Evolutionary conservation across 148 eudicot species (phyloP), one percentile per base, ranked within the genome.

Genomic region (Linanthus parryae): DNA sequence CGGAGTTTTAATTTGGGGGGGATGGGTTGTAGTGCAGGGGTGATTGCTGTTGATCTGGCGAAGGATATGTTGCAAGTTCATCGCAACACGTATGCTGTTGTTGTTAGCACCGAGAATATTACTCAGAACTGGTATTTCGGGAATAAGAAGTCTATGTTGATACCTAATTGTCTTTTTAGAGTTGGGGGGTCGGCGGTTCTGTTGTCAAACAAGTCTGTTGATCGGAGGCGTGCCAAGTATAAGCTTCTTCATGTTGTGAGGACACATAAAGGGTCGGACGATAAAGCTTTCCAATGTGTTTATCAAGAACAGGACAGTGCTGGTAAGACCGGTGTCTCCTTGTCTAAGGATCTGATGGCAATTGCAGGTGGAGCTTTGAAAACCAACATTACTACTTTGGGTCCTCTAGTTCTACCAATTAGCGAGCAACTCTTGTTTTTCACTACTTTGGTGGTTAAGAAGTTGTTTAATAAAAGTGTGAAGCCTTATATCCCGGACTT

Each of bases 61-160:
- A 81, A 65, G 36, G 88, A 81, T 35, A 42, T 81, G 38, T 52
- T 81, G 21, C 88, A 72, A 52, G 69, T 77, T 21, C 83, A 81
- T 56, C 19, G 83, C 17, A 77, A 73, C 26, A 81, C 80, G 10
- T 74, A 49, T 14, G 88, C 88, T 1, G 66, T 81, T 3, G 76
- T 81, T 2, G 83, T 81, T 6, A 77, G 83, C 31, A 81, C 80
- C 0, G 88, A 81, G 42, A 81, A 77, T 39, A 81, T 81, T 0
- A 81, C 83, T 0, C 88, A 77, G 28, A 81, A 81, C 48, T 74
- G 80, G 83, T 81, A 81, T 19, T 74, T 53, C 9, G 66, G 88
- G 39, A 81, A 74, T 44, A 71, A 72, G 37, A 81, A 81, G 24
- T 54, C 88, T 0, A 81, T 81, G 88, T 52, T 81, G 16, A 48